Evolutionary conservation across 805 yeast genomes (phyloP).

Genomic region (Alloascoidea africana): DNA sequence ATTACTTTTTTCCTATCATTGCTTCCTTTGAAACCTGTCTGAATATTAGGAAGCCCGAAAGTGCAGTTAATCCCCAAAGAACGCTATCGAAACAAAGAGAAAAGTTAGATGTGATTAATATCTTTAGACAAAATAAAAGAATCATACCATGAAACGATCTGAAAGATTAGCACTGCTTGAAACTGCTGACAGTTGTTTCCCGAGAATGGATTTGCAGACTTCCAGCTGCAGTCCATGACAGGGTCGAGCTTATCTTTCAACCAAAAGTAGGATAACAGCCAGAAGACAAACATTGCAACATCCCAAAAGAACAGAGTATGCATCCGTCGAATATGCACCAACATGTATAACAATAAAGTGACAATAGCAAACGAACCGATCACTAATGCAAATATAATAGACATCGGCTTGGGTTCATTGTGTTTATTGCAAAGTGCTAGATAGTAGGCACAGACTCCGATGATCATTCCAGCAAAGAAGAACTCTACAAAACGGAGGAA

Average conservation of each 20-base stretch:
- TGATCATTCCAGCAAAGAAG: constrained; percentile 15
- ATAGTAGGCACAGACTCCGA: constrained; percentile 12
- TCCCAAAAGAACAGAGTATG: constrained; percentile 12
- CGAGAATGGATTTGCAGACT: constrained; percentile 15
- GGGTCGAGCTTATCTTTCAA: constrained; percentile 9
- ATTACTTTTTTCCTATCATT: not conserved
- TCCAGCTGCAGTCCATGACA: constrained; percentile 13
- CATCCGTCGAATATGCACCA: constrained; percentile 9
- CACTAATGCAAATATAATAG: constrained; percentile 10
- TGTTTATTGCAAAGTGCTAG: not conserved
- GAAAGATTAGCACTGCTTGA: constrained; percentile 12
- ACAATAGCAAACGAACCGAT: constrained; percentile 11
- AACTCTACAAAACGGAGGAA: constrained; percentile 13
- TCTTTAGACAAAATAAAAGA: too few species aligned
- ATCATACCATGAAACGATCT: constrained; percentile 12
- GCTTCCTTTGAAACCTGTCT: not conserved
- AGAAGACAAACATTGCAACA: constrained; percentile 10
- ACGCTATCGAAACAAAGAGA: too few species aligned
- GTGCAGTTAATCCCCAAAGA: not conserved
- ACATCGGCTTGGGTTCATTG: not conserved
- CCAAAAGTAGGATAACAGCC: constrained; percentile 12
- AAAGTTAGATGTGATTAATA: too few species aligned
- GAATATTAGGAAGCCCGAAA: constrained; percentile 1
- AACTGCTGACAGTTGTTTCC: constrained; percentile 12
- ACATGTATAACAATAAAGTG: constrained; percentile 14